These are phyloP conservation scores for Mycoemilia scoparia DNA, from an alignment of 192 early-diverging fungal genomes.

Conservation along the genomic window DNA sequence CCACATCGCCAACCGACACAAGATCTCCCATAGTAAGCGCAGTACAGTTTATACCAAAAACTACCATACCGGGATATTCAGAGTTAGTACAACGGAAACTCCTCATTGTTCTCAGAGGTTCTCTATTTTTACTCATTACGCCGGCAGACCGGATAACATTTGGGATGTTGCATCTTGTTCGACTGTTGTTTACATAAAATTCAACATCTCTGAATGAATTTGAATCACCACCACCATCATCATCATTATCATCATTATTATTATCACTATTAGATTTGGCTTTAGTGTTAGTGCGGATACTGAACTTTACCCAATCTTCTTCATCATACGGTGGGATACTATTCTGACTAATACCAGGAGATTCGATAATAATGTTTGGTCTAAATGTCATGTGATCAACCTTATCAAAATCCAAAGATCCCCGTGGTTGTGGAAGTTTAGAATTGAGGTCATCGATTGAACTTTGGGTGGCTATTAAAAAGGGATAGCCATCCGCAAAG, in stretches of 20 bases:
- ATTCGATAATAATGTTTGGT: conserved; percentile 50
- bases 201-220: too few species aligned
- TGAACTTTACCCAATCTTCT: conserved; percentile 47
- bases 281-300: neutral
- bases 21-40: too few species aligned
- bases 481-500: conserved; percentile 61
- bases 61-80: conserved; percentile 10
- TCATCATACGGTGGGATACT: conserved; percentile 56
- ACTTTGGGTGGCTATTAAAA: conserved; percentile 38
- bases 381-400: conserved; percentile 43
- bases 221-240: too few species aligned
- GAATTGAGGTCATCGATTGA: conserved; percentile 45
- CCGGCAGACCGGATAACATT: conserved; percentile 36
- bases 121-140: conserved; percentile 18
- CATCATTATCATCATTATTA: too few species aligned
- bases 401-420: too few species aligned
- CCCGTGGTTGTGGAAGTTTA: conserved; percentile 24
- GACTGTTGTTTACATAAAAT: conserved; percentile 35
- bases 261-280: conserved; percentile 18
- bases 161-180: conserved; percentile 40
- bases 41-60: conserved; percentile 31
- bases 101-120: conserved; percentile 34
- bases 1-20: too few species aligned
- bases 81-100: conserved; percentile 29
- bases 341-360: too few species aligned